Evolutionary conservation across 495 filamentous ascomycete genomes (phyloP), one percentile per base, ranked within the genome.

Genomic region (Usnea hakonensis): DNA sequence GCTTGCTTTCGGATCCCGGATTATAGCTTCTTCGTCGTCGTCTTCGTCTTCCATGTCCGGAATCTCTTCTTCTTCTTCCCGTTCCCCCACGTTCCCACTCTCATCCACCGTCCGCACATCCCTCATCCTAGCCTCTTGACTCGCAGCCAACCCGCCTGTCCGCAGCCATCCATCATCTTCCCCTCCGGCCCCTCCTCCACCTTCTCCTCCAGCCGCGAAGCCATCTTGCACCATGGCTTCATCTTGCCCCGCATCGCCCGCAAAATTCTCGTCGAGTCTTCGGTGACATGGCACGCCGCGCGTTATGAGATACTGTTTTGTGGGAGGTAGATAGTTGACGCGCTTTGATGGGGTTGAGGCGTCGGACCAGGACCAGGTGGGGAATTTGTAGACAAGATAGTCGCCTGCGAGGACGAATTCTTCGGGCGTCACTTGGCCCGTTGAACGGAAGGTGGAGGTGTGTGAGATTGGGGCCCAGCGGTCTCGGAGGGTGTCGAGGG

Each of bases 361-460:
- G 67, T 93, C 90, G 61, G 85, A 83, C 94, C 94, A 99, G n/a
- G 90, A 87, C 94, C 94, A 99, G 52, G 93, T 94, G 8, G 94
- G 94, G 75, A 99, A 99, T 78, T 96, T 97, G 85, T 93, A 96
- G 70, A 96, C 91, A 43, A 99, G 88, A 75, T 97, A 99, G 77
- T 99, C 94, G 67, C 95, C 94, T 4, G 94, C 95, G 5, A 87
- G 86, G 19, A 96, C 80, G 73, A 99, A 99, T 80, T 99, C 94
- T 71, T 97, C 95, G 46, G 93, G 93, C 0, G 95, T 97, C 75
- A 99, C 90, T 75, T 97, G 87, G 67, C 94, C 94, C 3, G 91
- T 95, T 63, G 79, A 79, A 65, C 91, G 90, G 79, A 99, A 99
- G 62, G 90, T 97, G 8, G 92, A 96, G 55, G 85, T 94, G 73